phyloP scores from a whole-genome alignment of 2,329 filamentous ascomycete genomes.

The Neopestalotiopsis sp. region DNA sequence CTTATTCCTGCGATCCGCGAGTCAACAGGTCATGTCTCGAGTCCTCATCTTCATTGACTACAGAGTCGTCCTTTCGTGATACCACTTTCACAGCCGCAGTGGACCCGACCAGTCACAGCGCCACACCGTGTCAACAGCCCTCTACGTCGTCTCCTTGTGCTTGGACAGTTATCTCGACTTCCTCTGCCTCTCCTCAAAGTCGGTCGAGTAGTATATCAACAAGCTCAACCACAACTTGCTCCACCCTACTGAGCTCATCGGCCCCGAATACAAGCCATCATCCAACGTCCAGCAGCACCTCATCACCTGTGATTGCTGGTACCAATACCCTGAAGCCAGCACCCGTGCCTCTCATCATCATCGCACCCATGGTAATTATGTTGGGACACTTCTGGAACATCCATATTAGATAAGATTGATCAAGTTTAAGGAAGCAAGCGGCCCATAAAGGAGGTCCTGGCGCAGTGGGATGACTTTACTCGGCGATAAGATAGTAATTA shows the following conservation, averaged over 20 bases:
- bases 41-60: background rate
- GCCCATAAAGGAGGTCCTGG: no score
- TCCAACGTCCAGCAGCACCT: background rate
- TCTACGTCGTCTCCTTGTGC: background rate
- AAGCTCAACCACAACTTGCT: background rate
- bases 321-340: background rate
- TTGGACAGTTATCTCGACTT: background rate
- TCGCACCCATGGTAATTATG: background rate
- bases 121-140: background rate
- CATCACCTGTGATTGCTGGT: background rate
- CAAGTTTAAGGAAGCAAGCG: no score
- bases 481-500: no score
- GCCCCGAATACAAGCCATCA: background rate
- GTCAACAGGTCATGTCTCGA: background rate
- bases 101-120: background rate
- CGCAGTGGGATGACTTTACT: no score
- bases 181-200: background rate
- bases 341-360: background rate
- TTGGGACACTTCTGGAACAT: background rate
- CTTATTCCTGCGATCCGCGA: background rate
- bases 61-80: background rate
- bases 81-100: conserved; percentile 4
- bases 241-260: background rate
- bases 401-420: no score
- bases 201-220: background rate